Conservation (phyloP, 2,329 filamentous ascomycete genomes). For the Ophiostoma angusticollis region DNA sequence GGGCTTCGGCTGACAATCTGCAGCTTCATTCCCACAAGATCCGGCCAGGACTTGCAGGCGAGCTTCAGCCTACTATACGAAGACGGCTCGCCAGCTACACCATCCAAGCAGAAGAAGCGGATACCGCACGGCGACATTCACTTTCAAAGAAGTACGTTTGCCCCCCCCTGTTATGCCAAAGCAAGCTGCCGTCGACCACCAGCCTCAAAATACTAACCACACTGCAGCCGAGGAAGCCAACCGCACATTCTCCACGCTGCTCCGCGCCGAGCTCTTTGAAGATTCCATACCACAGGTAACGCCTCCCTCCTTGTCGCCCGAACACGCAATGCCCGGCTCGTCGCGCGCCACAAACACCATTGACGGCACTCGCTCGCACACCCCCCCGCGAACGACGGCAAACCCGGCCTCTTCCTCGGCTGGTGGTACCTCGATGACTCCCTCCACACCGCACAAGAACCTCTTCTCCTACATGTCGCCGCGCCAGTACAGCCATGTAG, state of each 20-base stretch:
- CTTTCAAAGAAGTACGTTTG: constrained; percentile 71
- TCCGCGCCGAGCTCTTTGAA: constrained; percentile 89
- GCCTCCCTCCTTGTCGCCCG: constrained; percentile 48
- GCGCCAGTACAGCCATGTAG: constrained; percentile 52
- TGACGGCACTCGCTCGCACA: constrained; percentile 62
- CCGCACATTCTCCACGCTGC: constrained; percentile 73
- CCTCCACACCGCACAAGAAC: constrained; percentile 94
- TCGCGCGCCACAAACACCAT: constrained; percentile 41
- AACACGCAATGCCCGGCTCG: constrained; percentile 36
- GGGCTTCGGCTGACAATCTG: too few species aligned
- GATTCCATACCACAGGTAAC: constrained; percentile 73
- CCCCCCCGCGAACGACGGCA: constrained; percentile 49
- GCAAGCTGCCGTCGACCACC: background rate
- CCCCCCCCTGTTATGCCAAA: background rate
- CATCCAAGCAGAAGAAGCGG: constrained; percentile 72
- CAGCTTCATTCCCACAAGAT: constrained; percentile 90
- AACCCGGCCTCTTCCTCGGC: constrained; percentile 9
- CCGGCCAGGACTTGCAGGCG: constrained; percentile 84
- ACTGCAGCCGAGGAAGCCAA: constrained; percentile 77
- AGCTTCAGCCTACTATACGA: constrained; percentile 88
- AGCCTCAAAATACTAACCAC: background rate
- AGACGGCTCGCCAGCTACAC: constrained; percentile 83
- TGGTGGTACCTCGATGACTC: constrained; percentile 68
- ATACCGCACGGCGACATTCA: constrained; percentile 81
- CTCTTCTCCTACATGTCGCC: constrained; percentile 85